Evolutionary conservation across 2,329 filamentous ascomycete species (phyloP).

Genomic region (Aureobasidium vineae): DNA sequence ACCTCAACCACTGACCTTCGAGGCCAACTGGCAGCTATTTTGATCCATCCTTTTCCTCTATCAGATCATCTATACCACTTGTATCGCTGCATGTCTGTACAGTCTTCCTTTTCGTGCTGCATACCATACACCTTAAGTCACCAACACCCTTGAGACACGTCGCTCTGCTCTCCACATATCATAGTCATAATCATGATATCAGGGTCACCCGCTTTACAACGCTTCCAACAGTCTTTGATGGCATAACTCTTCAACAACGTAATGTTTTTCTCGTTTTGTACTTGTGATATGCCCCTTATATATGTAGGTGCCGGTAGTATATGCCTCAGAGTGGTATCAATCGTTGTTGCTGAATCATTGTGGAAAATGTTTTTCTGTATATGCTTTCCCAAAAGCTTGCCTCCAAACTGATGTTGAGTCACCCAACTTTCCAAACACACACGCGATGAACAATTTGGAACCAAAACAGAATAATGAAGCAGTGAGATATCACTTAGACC

Average conservation of each 20-base stretch:
- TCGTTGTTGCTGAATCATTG: neutral
- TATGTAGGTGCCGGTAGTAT: neutral
- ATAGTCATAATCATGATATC: neutral
- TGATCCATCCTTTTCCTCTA: neutral
- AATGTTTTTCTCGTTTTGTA: neutral
- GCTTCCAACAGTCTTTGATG: too few species aligned
- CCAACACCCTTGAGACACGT: too few species aligned
- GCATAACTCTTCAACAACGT: neutral
- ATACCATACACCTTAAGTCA: neutral
- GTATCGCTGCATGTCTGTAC: neutral
- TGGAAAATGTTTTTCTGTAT: neutral
- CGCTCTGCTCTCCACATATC: neutral
- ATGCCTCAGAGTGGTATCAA: too few species aligned
- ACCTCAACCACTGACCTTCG: neutral
- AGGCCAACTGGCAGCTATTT: constrained; percentile 23
- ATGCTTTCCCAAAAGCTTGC: neutral
- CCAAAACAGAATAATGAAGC: too few species aligned
- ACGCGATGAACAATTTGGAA: neutral
- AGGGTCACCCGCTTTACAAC: neutral
- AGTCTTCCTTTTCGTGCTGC: neutral
- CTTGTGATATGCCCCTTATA: neutral
- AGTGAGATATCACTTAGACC: neutral
- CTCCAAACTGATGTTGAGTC: too few species aligned
- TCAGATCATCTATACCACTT: constrained; percentile 6
- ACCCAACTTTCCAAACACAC: neutral